Base-by-base conservation (phyloP, 2,329 filamentous ascomycete genomes). In the Helotiales sp. region DNA sequence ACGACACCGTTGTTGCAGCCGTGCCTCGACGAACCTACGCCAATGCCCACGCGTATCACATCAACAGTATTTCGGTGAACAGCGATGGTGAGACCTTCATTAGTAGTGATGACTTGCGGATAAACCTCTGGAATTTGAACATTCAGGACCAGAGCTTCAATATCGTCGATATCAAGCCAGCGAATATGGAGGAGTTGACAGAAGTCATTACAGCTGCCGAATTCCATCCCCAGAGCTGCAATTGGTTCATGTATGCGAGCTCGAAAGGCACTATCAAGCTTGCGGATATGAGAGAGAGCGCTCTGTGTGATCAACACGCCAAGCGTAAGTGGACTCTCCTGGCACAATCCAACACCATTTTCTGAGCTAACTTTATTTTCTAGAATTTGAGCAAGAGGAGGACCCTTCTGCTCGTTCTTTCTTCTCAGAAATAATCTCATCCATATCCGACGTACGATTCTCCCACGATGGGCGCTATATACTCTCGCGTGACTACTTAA, bases 61-160 rank as follows among this genome's bases (percentile, higher is more conserved):
- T 99, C 84, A 99, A 99, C 80, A 98, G 95, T 80, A 99, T 99
- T 75, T 98, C 95, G n/a, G 95, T 98, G 70, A 99, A 99, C 81
- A 98, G 93, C 73, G 95, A 99, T 74, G 95, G 93, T 57, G 95
- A 99, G 80, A 99, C 95, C 0, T 99, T 98, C 76, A 97, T 99
- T 77, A 97, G 93, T 79, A 97, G 93, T 73, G 95, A 99, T 73
- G 95, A 99, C 73, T 79, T 99, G 63, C 88, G 95, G 63, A 96
- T 99, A 81, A 99, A 99, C 75, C 81, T 99, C 56, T 99, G 95
- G 95, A 98, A 99, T 73, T 81, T 98, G 68, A 98, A 98, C 76
- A 99, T 99, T 63, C 95, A 99, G 74, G 93, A 98, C 69, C 93
- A 98, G 77, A 98, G 95, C 79, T 99, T 99, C 84, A 99, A 99